These are phyloP conservation scores for Phialophora expanda DNA, from an alignment of 2,329 filamentous ascomycete species.

Conservation along the genomic window DNA sequence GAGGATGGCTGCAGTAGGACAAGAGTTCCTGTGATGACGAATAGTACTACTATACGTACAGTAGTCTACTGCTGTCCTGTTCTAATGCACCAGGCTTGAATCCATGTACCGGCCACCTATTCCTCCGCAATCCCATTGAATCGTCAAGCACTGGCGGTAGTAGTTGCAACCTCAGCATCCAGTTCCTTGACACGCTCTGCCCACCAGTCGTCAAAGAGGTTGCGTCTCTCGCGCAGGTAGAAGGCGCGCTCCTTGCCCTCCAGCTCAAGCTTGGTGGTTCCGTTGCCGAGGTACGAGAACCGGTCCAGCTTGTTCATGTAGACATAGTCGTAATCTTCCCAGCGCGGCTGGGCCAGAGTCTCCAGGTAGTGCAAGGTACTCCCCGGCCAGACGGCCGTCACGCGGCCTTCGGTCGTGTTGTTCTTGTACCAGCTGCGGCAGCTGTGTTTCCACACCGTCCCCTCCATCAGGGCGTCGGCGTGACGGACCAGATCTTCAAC, in stretches of 20 bases:
- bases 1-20: no score
- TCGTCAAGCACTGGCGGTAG: neutral
- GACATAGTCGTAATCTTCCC: constrained; percentile 42
- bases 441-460: constrained; percentile 16
- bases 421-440: constrained; percentile 22
- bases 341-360: neutral
- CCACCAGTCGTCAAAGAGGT: constrained; percentile 9
- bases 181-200: neutral
- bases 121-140: no score
- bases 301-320: constrained; percentile 44
- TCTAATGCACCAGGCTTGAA: no score
- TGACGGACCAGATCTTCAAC: constrained; percentile 28
- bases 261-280: constrained; percentile 2
- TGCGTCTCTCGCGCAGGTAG: neutral
- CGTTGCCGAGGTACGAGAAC: constrained; percentile 42
- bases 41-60: no score
- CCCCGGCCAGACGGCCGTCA: constrained; percentile 8
- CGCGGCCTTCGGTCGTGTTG: neutral
- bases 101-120: no score
- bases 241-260: neutral
- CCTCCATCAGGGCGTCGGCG: constrained; percentile 17
- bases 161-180: neutral
- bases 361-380: neutral
- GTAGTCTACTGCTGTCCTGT: no score
- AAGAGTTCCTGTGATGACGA: no score